These are phyloP conservation scores for Gloeopeniophorella convolvens DNA, from an alignment of 768 basidiomycete species.

Conservation along the genomic window DNA sequence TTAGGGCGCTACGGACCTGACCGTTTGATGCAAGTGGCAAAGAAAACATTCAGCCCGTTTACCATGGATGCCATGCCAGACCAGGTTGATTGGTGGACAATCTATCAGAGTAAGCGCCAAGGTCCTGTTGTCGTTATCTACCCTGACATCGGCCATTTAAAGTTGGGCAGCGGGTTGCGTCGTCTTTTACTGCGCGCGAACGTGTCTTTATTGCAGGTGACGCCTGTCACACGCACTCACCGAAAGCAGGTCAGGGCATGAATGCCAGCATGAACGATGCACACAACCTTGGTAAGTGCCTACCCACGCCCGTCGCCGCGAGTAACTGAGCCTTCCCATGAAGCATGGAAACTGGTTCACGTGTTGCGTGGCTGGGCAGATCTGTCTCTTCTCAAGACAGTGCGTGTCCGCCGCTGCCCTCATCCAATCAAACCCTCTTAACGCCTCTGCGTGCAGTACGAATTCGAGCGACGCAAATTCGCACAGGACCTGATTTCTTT, in stretches of 20 bases:
- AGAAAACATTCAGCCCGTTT: slow-evolving; percentile 37
- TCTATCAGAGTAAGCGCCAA: slow-evolving; percentile 38
- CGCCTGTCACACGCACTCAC: slow-evolving; percentile 43
- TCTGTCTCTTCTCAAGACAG: slow-evolving; percentile 39
- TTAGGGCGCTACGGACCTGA: slow-evolving; percentile 34
- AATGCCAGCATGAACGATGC: slow-evolving; percentile 50
- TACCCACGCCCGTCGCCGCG: not conserved
- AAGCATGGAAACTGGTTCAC: slow-evolving; percentile 48
- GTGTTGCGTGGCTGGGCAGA: slow-evolving; percentile 45
- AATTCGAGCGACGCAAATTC: slow-evolving; percentile 45
- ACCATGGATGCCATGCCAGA: slow-evolving; percentile 26
- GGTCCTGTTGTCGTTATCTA: not conserved
- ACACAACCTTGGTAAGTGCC: slow-evolving; percentile 39
- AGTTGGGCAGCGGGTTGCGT: slow-evolving; percentile 54
- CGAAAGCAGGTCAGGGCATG: slow-evolving; percentile 46
- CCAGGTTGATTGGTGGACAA: slow-evolving; percentile 43
- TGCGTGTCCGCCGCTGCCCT: slow-evolving; percentile 28
- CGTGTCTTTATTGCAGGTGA: slow-evolving; percentile 54
- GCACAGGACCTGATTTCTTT: slow-evolving; percentile 50
- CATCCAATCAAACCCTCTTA: not conserved
- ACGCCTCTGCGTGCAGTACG: slow-evolving; percentile 33
- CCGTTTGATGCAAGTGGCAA: slow-evolving; percentile 38
- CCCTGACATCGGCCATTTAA: not conserved
- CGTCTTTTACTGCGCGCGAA: slow-evolving; percentile 39
- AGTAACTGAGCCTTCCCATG: not conserved